These are phyloP conservation scores for Aspergillus sparsus DNA, from an alignment of 495 filamentous ascomycete species.

Conservation along the genomic window DNA sequence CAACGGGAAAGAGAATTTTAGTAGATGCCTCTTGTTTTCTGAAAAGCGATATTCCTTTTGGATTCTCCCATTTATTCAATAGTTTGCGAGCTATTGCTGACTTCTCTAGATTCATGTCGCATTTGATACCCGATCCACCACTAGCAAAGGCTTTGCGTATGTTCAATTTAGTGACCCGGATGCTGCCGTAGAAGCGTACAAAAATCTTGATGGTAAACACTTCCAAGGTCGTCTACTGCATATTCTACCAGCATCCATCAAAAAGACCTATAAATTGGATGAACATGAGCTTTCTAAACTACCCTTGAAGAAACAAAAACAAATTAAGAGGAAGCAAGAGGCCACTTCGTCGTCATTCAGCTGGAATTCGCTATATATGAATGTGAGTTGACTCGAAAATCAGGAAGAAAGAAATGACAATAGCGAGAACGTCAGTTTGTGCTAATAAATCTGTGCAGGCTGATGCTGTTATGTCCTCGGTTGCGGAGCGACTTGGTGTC, in stretches of 20 bases:
- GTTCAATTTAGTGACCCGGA: slow-evolving; percentile 70
- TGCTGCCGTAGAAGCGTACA: slow-evolving; percentile 74
- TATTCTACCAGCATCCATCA: slow-evolving; percentile 77
- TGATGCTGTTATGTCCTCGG: slow-evolving; percentile 90
- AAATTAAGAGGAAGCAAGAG: slow-evolving; percentile 78
- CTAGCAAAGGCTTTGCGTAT: slow-evolving; percentile 86
- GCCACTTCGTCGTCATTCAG: slow-evolving; percentile 78
- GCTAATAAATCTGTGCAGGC: slow-evolving; percentile 46
- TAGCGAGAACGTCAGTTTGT: background rate
- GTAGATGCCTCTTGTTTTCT: slow-evolving; percentile 74
- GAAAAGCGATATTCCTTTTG: slow-evolving; percentile 43
- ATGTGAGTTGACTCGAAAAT: slow-evolving; percentile 52
- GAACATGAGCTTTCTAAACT: slow-evolving; percentile 85
- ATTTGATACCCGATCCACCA: slow-evolving; percentile 60
- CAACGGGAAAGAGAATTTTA: slow-evolving; percentile 67
- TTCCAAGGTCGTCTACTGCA: slow-evolving; percentile 93
- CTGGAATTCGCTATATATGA: slow-evolving; percentile 99
- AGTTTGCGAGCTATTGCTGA: slow-evolving; percentile 39
- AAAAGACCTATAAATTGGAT: slow-evolving; percentile 78
- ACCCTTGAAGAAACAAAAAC: slow-evolving; percentile 89
- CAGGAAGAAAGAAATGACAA: background rate
- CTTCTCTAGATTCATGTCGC: slow-evolving; percentile 75
- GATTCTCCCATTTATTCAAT: slow-evolving; percentile 35
- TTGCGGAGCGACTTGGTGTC: slow-evolving; percentile 82
- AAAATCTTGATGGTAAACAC: slow-evolving; percentile 70